Evolutionary conservation across 306 rosid genomes (phyloP).

Genomic region (Trichosanthes cucumerina): DNA sequence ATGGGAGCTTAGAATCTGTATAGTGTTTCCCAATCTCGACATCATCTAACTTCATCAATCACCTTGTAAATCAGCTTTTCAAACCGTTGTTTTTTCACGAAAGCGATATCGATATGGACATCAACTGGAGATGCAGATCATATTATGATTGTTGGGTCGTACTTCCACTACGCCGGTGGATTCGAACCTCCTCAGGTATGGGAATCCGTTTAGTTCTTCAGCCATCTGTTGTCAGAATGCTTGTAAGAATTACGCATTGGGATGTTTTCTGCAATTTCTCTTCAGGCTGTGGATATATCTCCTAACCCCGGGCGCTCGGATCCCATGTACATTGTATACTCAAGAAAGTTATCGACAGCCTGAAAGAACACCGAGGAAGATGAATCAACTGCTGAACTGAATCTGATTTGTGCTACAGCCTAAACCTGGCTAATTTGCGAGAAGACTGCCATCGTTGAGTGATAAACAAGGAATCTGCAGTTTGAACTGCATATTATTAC

Average conservation of each 20-base stretch:
- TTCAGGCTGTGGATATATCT: slow-evolving; percentile 65
- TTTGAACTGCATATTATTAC: neutral
- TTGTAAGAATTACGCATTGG: neutral
- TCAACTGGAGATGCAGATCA: slow-evolving; percentile 78
- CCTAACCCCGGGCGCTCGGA: slow-evolving; percentile 77
- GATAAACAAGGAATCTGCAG: neutral
- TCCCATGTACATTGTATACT: slow-evolving; percentile 63
- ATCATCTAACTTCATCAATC: neutral
- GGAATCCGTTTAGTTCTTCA: neutral
- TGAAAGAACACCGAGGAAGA: slow-evolving; percentile 3
- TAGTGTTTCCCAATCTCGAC: neutral
- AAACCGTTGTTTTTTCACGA: slow-evolving; percentile 68
- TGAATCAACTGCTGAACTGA: neutral
- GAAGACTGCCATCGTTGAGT: neutral
- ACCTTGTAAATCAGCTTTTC: slow-evolving; percentile 42
- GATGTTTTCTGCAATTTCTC: slow-evolving; percentile 9
- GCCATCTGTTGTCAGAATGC: neutral
- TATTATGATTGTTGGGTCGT: slow-evolving; percentile 61
- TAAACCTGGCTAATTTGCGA: neutral
- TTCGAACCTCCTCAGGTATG: slow-evolving; percentile 76
- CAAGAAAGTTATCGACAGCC: slow-evolving; percentile 34
- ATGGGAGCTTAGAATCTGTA: neutral
- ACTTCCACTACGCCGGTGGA: slow-evolving; percentile 72
- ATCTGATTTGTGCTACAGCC: neutral
- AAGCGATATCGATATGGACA: slow-evolving; percentile 77